These are phyloP conservation scores for Exophiala sideris DNA, from an alignment of 2,329 filamentous ascomycete genomes.

Conservation along the genomic window DNA sequence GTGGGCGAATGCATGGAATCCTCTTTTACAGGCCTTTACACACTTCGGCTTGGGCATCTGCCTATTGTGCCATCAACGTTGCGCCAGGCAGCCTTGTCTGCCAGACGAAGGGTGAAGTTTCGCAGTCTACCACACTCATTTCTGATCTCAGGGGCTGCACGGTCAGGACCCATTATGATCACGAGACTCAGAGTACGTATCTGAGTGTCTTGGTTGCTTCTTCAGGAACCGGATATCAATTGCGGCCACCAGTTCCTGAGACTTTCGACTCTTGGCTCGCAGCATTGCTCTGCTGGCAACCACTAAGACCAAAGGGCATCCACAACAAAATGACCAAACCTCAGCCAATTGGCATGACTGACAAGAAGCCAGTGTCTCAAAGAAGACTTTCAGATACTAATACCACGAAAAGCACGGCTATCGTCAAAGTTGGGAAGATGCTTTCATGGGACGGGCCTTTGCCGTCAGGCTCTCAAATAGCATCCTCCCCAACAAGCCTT, in stretches of 20 bases:
- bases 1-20: constrained; percentile 52
- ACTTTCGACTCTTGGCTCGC: constrained; percentile 53
- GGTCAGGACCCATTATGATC: constrained; percentile 47
- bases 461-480: constrained; percentile 26
- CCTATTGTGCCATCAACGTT: constrained; percentile 52
- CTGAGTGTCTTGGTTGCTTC: constrained; percentile 49
- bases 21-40: constrained; percentile 47
- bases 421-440: constrained; percentile 93
- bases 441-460: constrained; percentile 78
- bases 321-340: constrained; percentile 51
- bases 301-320: constrained; percentile 48
- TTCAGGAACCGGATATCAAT: constrained; percentile 46
- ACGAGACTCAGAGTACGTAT: constrained; percentile 44
- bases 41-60: constrained; percentile 46
- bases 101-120: constrained; percentile 49
- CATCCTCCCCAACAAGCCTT: constrained; percentile 8
- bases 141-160: constrained; percentile 49
- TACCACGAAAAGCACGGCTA: constrained; percentile 66
- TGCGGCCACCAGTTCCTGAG: constrained; percentile 48
- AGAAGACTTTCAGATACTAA: constrained; percentile 48
- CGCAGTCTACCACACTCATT: constrained; percentile 47
- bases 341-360: constrained; percentile 43
- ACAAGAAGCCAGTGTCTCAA: constrained; percentile 42
- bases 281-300: constrained; percentile 51
- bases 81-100: constrained; percentile 50